phyloP scores from a whole-genome alignment of 495 filamentous ascomycete genomes.

The Aspergillus conjunctus region DNA sequence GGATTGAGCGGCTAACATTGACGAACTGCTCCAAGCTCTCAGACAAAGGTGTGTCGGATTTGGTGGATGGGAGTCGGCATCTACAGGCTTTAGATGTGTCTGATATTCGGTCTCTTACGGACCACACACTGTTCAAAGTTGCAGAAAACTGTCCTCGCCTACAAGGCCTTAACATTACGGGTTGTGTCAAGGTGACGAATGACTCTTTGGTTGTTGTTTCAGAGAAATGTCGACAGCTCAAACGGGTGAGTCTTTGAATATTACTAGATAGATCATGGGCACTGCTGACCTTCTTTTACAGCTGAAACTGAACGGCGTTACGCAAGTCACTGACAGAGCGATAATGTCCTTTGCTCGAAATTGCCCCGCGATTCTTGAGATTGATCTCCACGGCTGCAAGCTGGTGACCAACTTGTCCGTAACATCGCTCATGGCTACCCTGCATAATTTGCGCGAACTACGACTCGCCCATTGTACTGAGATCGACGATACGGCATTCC shows the following conservation, averaged over 20 bases:
- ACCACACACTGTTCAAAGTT: constrained; percentile 76
- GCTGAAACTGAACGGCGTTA: constrained; percentile 93
- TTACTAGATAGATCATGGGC: background rate
- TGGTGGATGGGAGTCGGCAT: constrained; percentile 77
- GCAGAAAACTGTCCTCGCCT: constrained; percentile 78
- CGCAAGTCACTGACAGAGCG: constrained; percentile 73
- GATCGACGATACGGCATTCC: constrained; percentile 83
- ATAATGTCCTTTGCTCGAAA: constrained; percentile 83
- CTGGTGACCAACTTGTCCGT: constrained; percentile 78
- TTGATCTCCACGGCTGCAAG: constrained; percentile 87
- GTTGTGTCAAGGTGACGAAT: constrained; percentile 81
- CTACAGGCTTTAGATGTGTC: constrained; percentile 93
- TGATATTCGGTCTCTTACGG: constrained; percentile 74
- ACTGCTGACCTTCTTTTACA: constrained; percentile 36
- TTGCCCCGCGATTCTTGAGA: constrained; percentile 91
- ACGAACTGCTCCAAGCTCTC: constrained; percentile 86
- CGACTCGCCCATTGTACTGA: constrained; percentile 80
- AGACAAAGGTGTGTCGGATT: constrained; percentile 75
- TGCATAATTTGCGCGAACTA: constrained; percentile 82
- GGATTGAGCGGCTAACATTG: constrained; percentile 90
- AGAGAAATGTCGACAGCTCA: constrained; percentile 79
- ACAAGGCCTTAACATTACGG: constrained; percentile 92
- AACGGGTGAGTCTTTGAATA: constrained; percentile 63
- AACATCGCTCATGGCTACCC: constrained; percentile 71
- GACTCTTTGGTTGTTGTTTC: constrained; percentile 82